Evolutionary conservation across 768 basidiomycete species (phyloP).

Genomic region (Serpula lacrymans): DNA sequence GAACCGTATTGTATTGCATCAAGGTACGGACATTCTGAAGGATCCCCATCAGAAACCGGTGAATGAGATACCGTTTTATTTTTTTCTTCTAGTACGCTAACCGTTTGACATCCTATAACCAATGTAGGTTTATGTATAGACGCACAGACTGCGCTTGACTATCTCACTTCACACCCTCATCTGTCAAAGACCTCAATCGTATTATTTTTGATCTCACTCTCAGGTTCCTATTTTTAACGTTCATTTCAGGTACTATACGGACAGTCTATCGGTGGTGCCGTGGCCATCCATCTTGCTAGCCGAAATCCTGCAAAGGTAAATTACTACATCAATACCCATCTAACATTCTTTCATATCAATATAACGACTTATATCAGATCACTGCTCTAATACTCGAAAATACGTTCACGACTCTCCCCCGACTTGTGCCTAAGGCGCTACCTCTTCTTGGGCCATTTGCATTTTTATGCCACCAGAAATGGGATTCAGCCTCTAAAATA

Average conservation of each 20-base stretch:
- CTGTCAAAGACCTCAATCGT: slow-evolving; percentile 70
- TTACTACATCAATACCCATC: slow-evolving; percentile 3
- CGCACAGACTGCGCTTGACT: slow-evolving; percentile 80
- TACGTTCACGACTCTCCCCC: slow-evolving; percentile 84
- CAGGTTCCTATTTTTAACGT: background rate
- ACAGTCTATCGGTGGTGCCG: slow-evolving; percentile 90
- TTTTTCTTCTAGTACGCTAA: background rate
- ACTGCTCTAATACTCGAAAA: slow-evolving; percentile 86
- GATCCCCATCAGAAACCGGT: slow-evolving; percentile 84
- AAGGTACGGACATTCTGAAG: slow-evolving; percentile 89
- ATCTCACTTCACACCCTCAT: slow-evolving; percentile 57
- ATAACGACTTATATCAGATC: slow-evolving; percentile 47
- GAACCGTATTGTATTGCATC: background rate
- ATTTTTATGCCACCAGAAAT: slow-evolving; percentile 83
- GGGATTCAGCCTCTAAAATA: slow-evolving; percentile 75
- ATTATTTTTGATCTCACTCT: slow-evolving; percentile 3
- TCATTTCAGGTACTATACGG: slow-evolving; percentile 65
- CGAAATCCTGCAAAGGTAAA: slow-evolving; percentile 66
- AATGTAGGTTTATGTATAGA: slow-evolving; percentile 74
- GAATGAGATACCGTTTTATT: slow-evolving; percentile 2
- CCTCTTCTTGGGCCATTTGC: slow-evolving; percentile 71
- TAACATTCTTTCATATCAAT: background rate
- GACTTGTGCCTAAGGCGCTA: slow-evolving; percentile 76
- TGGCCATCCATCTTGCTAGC: slow-evolving; percentile 83
- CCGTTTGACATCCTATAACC: background rate